These are phyloP conservation scores for Helichrysum umbraculigerum DNA, from an alignment of 129 eudicot genomes.

Conservation along the genomic window DNA sequence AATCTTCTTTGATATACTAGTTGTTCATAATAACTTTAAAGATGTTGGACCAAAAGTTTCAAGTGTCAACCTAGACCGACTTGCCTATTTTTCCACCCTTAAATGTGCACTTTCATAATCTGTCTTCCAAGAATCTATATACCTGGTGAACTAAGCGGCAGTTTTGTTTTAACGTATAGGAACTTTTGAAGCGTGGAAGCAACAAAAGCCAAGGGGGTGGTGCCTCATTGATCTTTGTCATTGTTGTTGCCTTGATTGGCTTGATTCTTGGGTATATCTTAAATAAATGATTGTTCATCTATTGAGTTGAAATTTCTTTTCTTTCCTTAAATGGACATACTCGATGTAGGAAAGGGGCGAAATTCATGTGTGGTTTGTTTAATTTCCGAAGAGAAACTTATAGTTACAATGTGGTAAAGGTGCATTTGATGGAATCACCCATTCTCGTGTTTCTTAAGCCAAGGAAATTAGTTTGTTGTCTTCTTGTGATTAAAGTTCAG, in stretches of 20 bases:
- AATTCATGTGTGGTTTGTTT: conserved; percentile 28
- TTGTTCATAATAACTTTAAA: too few relatives aligned
- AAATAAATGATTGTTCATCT: conserved; percentile 42
- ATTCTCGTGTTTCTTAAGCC: conserved; percentile 23
- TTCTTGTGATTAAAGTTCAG: neutral
- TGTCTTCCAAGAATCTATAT: conserved; percentile 30
- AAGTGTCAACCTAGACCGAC: neutral
- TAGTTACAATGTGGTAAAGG: conserved; percentile 26
- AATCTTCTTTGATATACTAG: neutral
- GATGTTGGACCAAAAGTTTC: neutral
- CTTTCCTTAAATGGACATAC: conserved; percentile 29
- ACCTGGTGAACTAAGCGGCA: conserved; percentile 28
- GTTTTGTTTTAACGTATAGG: conserved; percentile 41
- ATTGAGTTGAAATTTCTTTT: conserved; percentile 20
- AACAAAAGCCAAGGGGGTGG: conserved; percentile 60
- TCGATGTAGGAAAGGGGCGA: conserved; percentile 29
- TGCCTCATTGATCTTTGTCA: conserved; percentile 47
- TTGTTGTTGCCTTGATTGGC: conserved; percentile 64
- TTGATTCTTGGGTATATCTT: conserved; percentile 68
- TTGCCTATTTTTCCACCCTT: neutral
- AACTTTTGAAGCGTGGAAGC: conserved; percentile 57
- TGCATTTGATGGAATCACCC: conserved; percentile 14
- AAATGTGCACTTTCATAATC: neutral
- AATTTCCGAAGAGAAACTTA: conserved; percentile 20
- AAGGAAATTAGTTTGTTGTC: conserved; percentile 22